Percentiles rank a stretch among this genome's conserved stretches.
phyloP scores from a whole-genome alignment of 2,329 filamentous ascomycete genomes.

The Xylaria multiplex region DNA sequence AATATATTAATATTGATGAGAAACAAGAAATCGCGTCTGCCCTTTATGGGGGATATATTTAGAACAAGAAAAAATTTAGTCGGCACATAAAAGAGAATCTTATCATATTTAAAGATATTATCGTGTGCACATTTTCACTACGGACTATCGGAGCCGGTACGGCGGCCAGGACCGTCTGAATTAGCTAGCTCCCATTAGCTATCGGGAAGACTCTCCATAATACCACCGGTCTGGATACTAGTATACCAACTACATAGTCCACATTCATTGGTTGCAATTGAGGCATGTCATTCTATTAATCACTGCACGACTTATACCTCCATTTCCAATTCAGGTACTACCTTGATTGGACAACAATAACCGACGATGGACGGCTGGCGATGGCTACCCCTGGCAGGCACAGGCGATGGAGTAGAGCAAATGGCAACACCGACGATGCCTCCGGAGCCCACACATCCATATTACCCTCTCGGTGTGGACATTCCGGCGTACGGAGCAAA shows the following conservation, averaged over 20 bases:
- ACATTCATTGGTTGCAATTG: background rate
- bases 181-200: background rate
- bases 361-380: constrained; percentile 29
- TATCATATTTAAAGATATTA: background rate
- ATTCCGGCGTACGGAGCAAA: constrained; percentile 61
- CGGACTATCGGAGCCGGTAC: constrained; percentile 32
- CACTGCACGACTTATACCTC: background rate
- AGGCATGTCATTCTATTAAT: background rate
- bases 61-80: background rate
- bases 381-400: constrained; percentile 13
- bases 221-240: background rate
- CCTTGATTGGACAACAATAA: background rate
- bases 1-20: background rate
- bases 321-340: background rate
- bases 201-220: background rate
- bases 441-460: constrained; percentile 56
- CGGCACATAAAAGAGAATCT: background rate
- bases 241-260: background rate
- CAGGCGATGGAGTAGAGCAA: background rate
- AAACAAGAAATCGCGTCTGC: background rate
- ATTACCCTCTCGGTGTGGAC: constrained; percentile 57
- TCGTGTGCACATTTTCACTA: background rate
- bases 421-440: constrained; percentile 16
- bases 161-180: background rate
- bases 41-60: background rate